A percentile compares a stretch with the other conserved stretches of the same genome.
phyloP scores from a whole-genome alignment of 2,329 filamentous ascomycete genomes.

The Biscogniauxia sp. region DNA sequence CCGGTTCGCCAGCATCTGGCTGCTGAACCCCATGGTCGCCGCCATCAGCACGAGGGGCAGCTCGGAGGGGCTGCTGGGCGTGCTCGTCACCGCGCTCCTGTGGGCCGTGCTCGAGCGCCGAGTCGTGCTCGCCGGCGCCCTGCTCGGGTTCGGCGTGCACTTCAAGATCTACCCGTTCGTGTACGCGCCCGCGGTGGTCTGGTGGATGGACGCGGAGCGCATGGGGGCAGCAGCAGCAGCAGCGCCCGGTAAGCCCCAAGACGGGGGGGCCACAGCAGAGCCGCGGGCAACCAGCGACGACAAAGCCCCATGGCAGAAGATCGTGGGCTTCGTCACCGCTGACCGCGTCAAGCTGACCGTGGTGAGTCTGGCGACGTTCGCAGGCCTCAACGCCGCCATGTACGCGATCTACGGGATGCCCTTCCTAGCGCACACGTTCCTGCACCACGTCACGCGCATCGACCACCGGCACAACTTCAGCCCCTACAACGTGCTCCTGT shows the following conservation, averaged over 20 bases:
- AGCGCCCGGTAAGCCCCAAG: background rate
- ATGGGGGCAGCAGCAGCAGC: slow-evolving; percentile 26
- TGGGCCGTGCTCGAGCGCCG: slow-evolving; percentile 72
- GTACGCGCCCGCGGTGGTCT: slow-evolving; percentile 78
- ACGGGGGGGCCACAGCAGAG: slow-evolving; percentile 3
- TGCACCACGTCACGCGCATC: slow-evolving; percentile 88
- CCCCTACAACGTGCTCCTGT: slow-evolving; percentile 88
- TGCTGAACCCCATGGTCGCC: slow-evolving; percentile 97
- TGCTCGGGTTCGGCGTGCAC: slow-evolving; percentile 84
- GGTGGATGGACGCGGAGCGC: slow-evolving; percentile 69
- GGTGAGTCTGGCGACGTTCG: slow-evolving; percentile 71
- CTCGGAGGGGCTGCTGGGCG: slow-evolving; percentile 85
- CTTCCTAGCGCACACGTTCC: slow-evolving; percentile 86
- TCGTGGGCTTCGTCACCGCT: slow-evolving; percentile 47
- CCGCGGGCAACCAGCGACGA: background rate
- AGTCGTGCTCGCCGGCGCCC: slow-evolving; percentile 64
- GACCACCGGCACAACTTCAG: slow-evolving; percentile 99
- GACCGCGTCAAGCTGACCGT: slow-evolving; percentile 57
- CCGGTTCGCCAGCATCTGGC: slow-evolving; percentile 82
- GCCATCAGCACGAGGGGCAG: slow-evolving; percentile 94
- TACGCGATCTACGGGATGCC: slow-evolving; percentile 73
- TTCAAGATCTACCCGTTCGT: slow-evolving; percentile 99
- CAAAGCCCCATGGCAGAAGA: slow-evolving; percentile 23
- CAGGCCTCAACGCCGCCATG: slow-evolving; percentile 74
- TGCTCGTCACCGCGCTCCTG: slow-evolving; percentile 76